phyloP scores from a whole-genome alignment of 2,329 filamentous ascomycete genomes.

The Curvularia sp. region DNA sequence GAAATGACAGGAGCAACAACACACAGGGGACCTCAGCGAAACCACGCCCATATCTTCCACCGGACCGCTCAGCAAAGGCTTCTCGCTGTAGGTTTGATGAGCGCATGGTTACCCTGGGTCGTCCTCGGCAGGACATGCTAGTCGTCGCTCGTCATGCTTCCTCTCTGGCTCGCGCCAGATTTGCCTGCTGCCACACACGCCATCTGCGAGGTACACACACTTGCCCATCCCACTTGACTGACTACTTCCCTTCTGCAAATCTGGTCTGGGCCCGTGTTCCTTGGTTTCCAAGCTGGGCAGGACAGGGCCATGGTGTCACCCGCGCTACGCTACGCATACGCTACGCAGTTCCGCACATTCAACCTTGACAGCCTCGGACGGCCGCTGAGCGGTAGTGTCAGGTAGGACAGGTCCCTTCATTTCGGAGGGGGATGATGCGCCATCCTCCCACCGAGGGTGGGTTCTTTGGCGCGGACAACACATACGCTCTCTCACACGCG shows the following conservation, averaged over 20 bases:
- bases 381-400: slow-evolving; percentile 28
- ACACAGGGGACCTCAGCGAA: slow-evolving; percentile 25
- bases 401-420: slow-evolving; percentile 50
- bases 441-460: slow-evolving; percentile 45
- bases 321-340: slow-evolving; percentile 15
- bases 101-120: slow-evolving; percentile 38
- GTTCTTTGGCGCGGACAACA: slow-evolving; percentile 42
- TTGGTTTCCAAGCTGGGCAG: slow-evolving; percentile 18
- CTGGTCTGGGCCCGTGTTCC: slow-evolving; percentile 23
- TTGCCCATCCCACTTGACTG: slow-evolving; percentile 3
- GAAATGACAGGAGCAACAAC: slow-evolving; percentile 44
- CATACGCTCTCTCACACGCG: slow-evolving; percentile 21
- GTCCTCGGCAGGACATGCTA: slow-evolving; percentile 39
- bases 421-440: slow-evolving; percentile 45
- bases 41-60: slow-evolving; percentile 37
- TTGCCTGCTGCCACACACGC: neutral
- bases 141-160: slow-evolving; percentile 21
- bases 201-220: slow-evolving; percentile 16
- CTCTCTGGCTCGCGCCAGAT: neutral
- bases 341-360: slow-evolving; percentile 22
- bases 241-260: slow-evolving; percentile 21
- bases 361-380: slow-evolving; percentile 20
- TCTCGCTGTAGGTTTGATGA: slow-evolving; percentile 45
- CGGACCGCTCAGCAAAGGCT: slow-evolving; percentile 31
- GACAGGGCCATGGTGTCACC: slow-evolving; percentile 21